Base-by-base conservation (phyloP, 108 stramenopile species). In the Fragilariopsis cylindrus region DNA sequence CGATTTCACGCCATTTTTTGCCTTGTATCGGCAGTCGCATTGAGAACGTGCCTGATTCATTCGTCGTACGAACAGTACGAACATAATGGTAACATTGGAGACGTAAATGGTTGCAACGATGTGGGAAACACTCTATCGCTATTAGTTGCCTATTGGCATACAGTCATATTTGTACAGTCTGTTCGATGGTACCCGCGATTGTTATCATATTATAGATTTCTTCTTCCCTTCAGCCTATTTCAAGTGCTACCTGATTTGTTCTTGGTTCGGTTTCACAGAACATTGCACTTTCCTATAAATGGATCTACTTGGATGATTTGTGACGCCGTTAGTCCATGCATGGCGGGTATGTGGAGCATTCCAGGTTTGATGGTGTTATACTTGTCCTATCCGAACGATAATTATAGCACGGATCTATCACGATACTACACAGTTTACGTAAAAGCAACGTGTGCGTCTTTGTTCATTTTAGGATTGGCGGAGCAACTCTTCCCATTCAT, bases 321-420 rank as follows among this genome's bases (percentile, higher is more conserved):
- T 30, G 62, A 9, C 41, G 62, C 39, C 21, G 42, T 64, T 40
- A 64, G 62, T 40, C 42, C 41, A 40, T 64, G n/a, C 43, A 64
- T 64, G 62, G 62, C 41, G 42, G 62, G 62, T n/a, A 64, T 64
- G 62, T 64, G 62, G 62, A 64, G 19, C 21, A 64, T 64, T 5
- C 62, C 62, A 40, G 41, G 39, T 40, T 40, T 64, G 62, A 40
- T 40, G 62, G 39, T 64, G 0, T 5, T 64, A 7, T 40, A 1
- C 7, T 30, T 9, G 9, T 30, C 15, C 62, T 40, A 64, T 64
- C 41, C 39, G 39, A 64, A 39, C 39, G 62, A 64, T 8, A 64
- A 2, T 40, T 42, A 9, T 13, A 52, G 13, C 13, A 13, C 50
- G 12, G 9, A 13, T 13, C 50, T 13, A 13, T 52, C 13, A 40